Base-by-base conservation (phyloP, 306 rosid genomes). In the Citrullus mucosospermus region DNA sequence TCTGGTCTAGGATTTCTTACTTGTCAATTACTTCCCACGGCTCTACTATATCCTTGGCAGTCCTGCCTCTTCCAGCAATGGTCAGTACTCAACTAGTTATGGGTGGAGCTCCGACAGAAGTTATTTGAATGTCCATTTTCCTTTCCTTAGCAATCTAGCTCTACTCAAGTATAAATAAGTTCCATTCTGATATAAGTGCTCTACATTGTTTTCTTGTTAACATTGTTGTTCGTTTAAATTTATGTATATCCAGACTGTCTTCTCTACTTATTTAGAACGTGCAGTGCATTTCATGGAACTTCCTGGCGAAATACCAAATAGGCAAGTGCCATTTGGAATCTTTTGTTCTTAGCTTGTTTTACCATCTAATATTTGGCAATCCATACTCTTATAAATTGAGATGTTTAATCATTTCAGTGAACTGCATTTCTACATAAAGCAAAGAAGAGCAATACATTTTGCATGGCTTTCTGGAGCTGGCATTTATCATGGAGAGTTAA, bases 391-490 rank as follows among this genome's bases (percentile, higher is more conserved):
- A 48, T 36, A 38, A 10, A 12, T 68, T 41, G 38, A 57, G 17
- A 60, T 56, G 30, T 72, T 78, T 83, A 80, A 57, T 81, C 78
- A 69, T 82, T 84, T 84, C 95, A 94, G 97, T 78, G 98, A 95
- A 87, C 85, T 95, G 85, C 97, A 89, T 83, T 95, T 90, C 89
- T 95, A 81, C 88, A 88, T 92, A 75, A 92, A 95, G 88, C 98
- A 95, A 88, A 88, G 97, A 84, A 88, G 98, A 89, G 97, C 98
- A 34, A 81, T 87, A 32, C 97, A 95, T 89, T 95, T 95, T 88
- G 97, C 97, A 70, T 95, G 98, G 98, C 98, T 95, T 81, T 95
- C 97, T 83, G 98, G 97, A 79, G 97, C 97, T 84, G 98, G 98
- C 74, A 92, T 92, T 74, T 95, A 95, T 89, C 91, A 95, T 20